Conservation (phyloP, 2,329 filamentous ascomycete genomes). For the Phialocephala sp. region DNA sequence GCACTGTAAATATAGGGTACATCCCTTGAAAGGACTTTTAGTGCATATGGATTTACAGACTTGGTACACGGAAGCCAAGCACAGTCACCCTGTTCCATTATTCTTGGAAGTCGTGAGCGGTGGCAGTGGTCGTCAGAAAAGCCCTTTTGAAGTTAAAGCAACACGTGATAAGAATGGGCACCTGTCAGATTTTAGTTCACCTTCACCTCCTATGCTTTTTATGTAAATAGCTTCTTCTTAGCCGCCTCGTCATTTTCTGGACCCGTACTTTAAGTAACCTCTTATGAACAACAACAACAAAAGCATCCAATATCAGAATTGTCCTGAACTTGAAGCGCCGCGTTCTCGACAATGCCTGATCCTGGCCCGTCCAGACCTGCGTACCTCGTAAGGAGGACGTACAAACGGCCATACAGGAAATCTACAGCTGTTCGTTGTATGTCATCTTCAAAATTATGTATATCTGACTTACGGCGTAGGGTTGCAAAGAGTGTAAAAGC, state of each 20-base stretch:
- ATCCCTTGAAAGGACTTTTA: no score
- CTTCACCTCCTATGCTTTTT: neutral
- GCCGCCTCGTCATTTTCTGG: neutral
- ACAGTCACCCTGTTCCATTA: neutral
- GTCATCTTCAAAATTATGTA: neutral
- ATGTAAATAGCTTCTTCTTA: neutral
- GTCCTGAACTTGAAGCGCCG: neutral
- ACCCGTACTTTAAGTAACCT: neutral
- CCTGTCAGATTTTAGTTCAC: conserved; percentile 5
- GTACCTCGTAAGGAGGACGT: neutral
- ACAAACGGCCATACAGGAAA: conserved; percentile 13
- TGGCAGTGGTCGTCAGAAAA: neutral
- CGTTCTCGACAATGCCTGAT: neutral
- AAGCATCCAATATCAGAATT: neutral
- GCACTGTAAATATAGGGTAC: no score
- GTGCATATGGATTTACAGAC: neutral
- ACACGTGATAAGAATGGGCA: neutral
- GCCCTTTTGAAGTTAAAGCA: neutral
- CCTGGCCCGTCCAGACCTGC: neutral
- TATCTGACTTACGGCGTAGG: conserved; percentile 17
- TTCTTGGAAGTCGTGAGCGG: neutral
- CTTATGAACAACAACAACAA: neutral
- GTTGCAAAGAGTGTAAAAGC: conserved; percentile 26
- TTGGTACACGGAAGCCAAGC: neutral
- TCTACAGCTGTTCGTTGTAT: neutral